Conservation (phyloP, 345 rosid species). For the Bruguiera parviflora region DNA sequence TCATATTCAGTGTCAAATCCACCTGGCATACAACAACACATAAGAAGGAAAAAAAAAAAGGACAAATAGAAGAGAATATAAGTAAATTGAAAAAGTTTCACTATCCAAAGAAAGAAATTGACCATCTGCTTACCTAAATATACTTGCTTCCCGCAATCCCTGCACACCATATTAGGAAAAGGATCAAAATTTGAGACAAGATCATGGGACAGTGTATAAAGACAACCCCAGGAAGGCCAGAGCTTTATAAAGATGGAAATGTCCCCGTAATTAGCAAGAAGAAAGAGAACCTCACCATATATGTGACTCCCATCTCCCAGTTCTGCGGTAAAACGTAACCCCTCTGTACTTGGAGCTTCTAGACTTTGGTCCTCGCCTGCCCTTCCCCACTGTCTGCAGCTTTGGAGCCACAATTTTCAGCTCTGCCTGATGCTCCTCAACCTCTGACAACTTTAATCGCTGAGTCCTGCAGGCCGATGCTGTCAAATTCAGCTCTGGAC, state of each 20-base stretch:
- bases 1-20: slow-evolving; percentile 31
- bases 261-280: too few species aligned
- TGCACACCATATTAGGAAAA: slow-evolving; percentile 5
- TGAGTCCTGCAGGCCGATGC: slow-evolving; percentile 21
- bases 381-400: slow-evolving; percentile 32
- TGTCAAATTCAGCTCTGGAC: slow-evolving; percentile 18
- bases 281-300: slow-evolving; percentile 20
- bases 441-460: slow-evolving; percentile 49
- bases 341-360: slow-evolving; percentile 35
- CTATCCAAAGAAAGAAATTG: background rate
- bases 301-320: slow-evolving; percentile 37
- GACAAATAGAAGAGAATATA: background rate
- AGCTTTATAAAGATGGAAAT: background rate
- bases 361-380: slow-evolving; percentile 35
- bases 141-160: slow-evolving; percentile 39
- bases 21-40: slow-evolving; percentile 13
- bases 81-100: background rate
- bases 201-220: background rate
- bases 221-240: background rate
- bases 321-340: slow-evolving; percentile 31
- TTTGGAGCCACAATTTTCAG: slow-evolving; percentile 35
- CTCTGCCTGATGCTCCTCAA: slow-evolving; percentile 31
- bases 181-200: background rate
- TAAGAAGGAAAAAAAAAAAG: too few species aligned
- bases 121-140: slow-evolving; percentile 25